phyloP scores from a whole-genome alignment of 2,329 filamentous ascomycete species.

The Talaromyces rugulosus region DNA sequence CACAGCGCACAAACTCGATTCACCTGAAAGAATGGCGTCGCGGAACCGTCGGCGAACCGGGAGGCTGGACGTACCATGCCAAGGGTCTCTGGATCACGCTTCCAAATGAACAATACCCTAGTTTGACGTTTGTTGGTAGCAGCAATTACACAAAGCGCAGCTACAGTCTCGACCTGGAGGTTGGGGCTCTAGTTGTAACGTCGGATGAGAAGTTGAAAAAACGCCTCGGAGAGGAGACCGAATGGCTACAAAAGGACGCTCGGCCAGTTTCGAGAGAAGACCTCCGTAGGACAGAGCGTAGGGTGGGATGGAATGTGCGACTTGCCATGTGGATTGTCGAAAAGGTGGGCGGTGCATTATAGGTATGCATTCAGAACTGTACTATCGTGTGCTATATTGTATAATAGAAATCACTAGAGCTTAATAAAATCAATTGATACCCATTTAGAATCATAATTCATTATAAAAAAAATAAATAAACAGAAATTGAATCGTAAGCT shows the following conservation, averaged over 20 bases:
- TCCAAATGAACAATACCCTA: constrained; percentile 58
- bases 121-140: constrained; percentile 79
- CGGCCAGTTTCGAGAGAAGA: constrained; percentile 67
- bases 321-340: constrained; percentile 92
- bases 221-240: constrained; percentile 72
- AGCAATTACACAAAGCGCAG: constrained; percentile 95
- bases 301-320: constrained; percentile 78
- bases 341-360: constrained; percentile 82
- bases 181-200: constrained; percentile 81
- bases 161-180: constrained; percentile 88
- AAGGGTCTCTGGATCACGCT: constrained; percentile 88
- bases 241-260: constrained; percentile 73
- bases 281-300: constrained; percentile 73
- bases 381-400: constrained; percentile 9
- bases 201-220: constrained; percentile 66
- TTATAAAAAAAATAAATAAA: neutral
- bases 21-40: constrained; percentile 80
- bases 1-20: constrained; percentile 56
- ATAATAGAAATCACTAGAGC: neutral
- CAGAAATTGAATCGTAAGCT: neutral
- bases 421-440: neutral
- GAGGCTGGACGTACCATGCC: constrained; percentile 95
- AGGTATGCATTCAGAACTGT: constrained; percentile 17
- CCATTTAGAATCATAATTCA: neutral
- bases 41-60: constrained; percentile 74